Percentiles rank a stretch among this genome's conserved stretches.
These are phyloP conservation scores for Heterobasidion annosum DNA, from an alignment of 1,284 basidiomycete genomes.

Conservation along the genomic window DNA sequence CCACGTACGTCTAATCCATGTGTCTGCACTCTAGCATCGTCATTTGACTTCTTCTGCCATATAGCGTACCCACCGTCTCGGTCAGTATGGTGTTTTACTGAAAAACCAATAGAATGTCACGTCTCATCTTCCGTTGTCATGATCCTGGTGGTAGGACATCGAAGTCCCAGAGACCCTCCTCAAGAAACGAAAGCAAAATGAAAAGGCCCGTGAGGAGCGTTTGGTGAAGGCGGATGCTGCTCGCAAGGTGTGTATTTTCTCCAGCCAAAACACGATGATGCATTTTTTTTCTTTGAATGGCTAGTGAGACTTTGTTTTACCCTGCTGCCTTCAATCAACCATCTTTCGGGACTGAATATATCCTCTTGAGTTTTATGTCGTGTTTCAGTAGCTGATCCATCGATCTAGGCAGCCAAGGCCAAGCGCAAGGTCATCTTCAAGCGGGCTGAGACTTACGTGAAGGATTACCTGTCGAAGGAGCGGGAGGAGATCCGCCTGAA, in stretches of 20 bases:
- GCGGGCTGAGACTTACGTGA: conserved; percentile 97
- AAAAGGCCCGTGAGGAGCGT: conserved; percentile 96
- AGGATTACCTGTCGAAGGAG: conserved; percentile 92
- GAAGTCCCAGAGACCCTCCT: conserved; percentile 98
- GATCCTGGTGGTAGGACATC: conserved; percentile 48
- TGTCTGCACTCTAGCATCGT: conserved; percentile 1
- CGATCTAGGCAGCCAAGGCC: conserved; percentile 67
- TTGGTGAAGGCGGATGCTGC: conserved; percentile 79
- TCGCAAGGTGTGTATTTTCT: conserved; percentile 71
- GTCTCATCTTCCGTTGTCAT: background rate
- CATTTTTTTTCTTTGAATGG: conserved; percentile 68
- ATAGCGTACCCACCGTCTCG: conserved; percentile 62
- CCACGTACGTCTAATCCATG: conserved; percentile 45
- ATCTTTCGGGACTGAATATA: conserved; percentile 92
- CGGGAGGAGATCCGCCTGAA: conserved; percentile 95
- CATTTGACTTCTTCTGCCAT: background rate
- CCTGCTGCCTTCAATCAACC: conserved; percentile 84
- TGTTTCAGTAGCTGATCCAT: conserved; percentile 19
- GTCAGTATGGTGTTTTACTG: conserved; percentile 32
- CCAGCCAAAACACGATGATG: conserved; percentile 55
- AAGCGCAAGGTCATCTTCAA: conserved; percentile 99
- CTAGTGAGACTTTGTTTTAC: conserved; percentile 51
- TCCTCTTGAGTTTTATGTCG: background rate
- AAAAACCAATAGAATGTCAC: background rate
- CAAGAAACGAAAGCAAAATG: conserved; percentile 98